Evolutionary conservation across 192 early-diverging fungal genomes (phyloP).

Genomic region (Dispira simplex): DNA sequence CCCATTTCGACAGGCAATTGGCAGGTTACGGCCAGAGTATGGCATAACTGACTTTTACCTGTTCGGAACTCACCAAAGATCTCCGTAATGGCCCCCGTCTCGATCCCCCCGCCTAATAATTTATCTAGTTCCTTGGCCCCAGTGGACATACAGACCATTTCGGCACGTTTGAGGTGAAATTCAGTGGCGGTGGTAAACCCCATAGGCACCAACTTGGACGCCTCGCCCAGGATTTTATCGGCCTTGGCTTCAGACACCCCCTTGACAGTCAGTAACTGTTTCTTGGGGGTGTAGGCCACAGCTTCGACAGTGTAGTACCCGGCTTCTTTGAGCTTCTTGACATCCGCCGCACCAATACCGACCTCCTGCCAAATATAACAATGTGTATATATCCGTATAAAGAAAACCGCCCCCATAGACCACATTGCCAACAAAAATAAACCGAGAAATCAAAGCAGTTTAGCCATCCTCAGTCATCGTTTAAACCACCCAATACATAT

Average conservation of each 20-base stretch:
- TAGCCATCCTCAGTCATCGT: neutral
- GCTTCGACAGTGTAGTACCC: slow-evolving; percentile 88
- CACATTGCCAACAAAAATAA: neutral
- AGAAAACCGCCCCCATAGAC: neutral
- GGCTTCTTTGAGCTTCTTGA: slow-evolving; percentile 74
- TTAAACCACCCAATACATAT: neutral
- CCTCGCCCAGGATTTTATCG: slow-evolving; percentile 87
- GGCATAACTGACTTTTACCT: slow-evolving; percentile 94
- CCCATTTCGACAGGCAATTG: slow-evolving; percentile 82
- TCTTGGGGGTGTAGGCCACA: slow-evolving; percentile 85
- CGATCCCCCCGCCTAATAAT: slow-evolving; percentile 86
- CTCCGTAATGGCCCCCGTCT: slow-evolving; percentile 94
- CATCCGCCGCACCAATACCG: slow-evolving; percentile 49
- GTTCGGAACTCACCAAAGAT: slow-evolving; percentile 98
- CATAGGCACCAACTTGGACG: slow-evolving; percentile 82
- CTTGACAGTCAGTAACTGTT: slow-evolving; percentile 72
- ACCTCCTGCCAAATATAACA: slow-evolving; percentile 27
- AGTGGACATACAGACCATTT: slow-evolving; percentile 72
- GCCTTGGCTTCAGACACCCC: slow-evolving; percentile 92
- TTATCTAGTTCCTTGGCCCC: slow-evolving; percentile 87
- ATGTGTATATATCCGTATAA: neutral
- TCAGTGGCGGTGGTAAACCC: slow-evolving; percentile 91
- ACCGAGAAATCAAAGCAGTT: neutral
- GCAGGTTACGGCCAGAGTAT: slow-evolving; percentile 89
- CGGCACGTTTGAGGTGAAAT: slow-evolving; percentile 65